A percentile compares a stretch with the other conserved stretches of the same genome.
phyloP scores from a whole-genome alignment of 106 monocot genomes.

The Allium sativum region DNA sequence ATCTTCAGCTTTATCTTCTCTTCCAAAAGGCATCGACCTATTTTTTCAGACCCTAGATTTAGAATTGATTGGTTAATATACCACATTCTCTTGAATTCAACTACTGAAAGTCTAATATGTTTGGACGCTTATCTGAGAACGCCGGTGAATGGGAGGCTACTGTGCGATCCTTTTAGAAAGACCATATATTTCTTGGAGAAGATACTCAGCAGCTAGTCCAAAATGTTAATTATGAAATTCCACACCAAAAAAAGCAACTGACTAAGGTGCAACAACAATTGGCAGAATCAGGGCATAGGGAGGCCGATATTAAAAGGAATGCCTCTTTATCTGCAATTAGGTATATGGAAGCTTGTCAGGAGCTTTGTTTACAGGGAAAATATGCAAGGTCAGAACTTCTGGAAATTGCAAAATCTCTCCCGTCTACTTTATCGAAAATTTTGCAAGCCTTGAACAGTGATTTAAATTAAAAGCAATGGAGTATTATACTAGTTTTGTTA shows the following conservation, averaged over 20 bases:
- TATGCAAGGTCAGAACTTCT: conserved; percentile 79
- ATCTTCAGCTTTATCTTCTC: no score
- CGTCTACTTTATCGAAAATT: conserved; percentile 57
- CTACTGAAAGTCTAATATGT: conserved; percentile 74
- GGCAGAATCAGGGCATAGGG: conserved; percentile 79
- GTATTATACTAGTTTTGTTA: conserved; percentile 82
- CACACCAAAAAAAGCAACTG: conserved; percentile 84
- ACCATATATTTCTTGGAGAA: conserved; percentile 91
- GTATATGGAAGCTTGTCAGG: conserved; percentile 84
- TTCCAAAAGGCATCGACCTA: no score
- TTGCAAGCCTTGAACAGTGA: conserved; percentile 60
- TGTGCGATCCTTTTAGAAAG: conserved; percentile 75
- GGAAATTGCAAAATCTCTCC: conserved; percentile 83
- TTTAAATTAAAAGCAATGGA: conserved; percentile 54
- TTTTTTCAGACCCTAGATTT: no score
- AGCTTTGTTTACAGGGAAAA: conserved; percentile 85
- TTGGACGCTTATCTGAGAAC: conserved; percentile 82
- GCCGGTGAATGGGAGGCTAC: conserved; percentile 95
- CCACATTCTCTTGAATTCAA: conserved; percentile 23
- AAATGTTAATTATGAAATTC: conserved; percentile 98
- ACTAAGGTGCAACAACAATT: conserved; percentile 93
- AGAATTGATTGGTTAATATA: conserved; percentile 2
- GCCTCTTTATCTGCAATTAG: conserved; percentile 79
- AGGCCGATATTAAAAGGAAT: conserved; percentile 83
- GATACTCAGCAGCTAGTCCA: conserved; percentile 87